Evolutionary conservation across 805 yeast genomes (phyloP), one percentile per base, ranked within the genome.

Genomic region (Wickerhamomyces bovis): DNA sequence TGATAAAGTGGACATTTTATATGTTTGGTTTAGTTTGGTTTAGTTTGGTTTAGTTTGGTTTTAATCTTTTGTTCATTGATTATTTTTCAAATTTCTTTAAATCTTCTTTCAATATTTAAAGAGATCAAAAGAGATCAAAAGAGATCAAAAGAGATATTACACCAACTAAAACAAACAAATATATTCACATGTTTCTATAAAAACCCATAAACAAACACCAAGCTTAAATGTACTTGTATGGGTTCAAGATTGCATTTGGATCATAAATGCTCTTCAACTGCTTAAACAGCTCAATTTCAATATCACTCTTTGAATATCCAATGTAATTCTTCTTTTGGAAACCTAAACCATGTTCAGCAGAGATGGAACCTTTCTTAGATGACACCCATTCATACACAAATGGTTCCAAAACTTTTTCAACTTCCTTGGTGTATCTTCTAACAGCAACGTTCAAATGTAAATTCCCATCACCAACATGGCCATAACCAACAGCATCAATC

Each of bases 401-500:
- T 41, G 99, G 99, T 67, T 94, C 99, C 51, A 94, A 74, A 2
- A 76, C 78, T 46, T 76, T 69, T 68, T 94, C 98, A 46, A 94
- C 86, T 23, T 75, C 78, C 63, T 86, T 83, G 52, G 75, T 75
- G 68, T 94, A 94, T 58, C 80, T 77, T 65, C 97, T 79, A 16
- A 89, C 96, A 39, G 95, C 84, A 44, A 94, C 95, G 62, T 94
- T 94, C 62, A 94, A 77, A 66, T 94, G 99, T 59, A 94, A 72
- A 68, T 94, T 94, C 44, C 99, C 98, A 63, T 94, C 99, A 47
- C 99, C 99, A 58, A 94, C 78, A 62, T 94, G 99, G n/a, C 99
- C 99, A 60, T 92, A 94, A 0, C 99, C 99, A 54, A 92, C 82
- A 11, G 95, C 95, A 50, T 80, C 84, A 45, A 88, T 83, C 2